Evolutionary conservation across 2,329 filamentous ascomycete genomes (phyloP), one percentile per base, ranked within the genome.

Genomic region (Boeremia lycopersici): DNA sequence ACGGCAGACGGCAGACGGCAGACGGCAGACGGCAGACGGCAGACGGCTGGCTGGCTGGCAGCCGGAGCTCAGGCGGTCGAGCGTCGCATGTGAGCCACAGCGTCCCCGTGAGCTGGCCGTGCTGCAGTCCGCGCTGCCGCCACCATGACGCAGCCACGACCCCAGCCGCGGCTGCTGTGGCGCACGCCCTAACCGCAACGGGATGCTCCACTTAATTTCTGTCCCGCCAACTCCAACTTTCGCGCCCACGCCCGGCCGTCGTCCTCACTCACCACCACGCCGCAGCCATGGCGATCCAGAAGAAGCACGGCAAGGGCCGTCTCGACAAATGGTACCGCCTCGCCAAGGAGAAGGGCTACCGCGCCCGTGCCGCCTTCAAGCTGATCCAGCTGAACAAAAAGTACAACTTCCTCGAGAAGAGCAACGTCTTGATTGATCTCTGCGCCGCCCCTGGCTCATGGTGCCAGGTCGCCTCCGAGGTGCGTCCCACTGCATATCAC

Each of bases 291-390:
- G 93, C 91, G 71, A 93, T 98, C 71, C 91, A 98, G 74, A 97
- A 98, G 84, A 98, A 98, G 84, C 90, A 96, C 80, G 93, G 92
- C 79, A 98, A 98, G 81, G 93, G 93, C 77, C 93, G 93, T 85
- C 84, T 97, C 71, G 95, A 99, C 79, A 97, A 98, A 79, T 98
- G 93, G 91, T 99, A 98, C 79, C 93, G 93, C 75, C 87, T 98
- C 70, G 95, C 95, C 59, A 99, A 99, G 78, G 95, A 99, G 76
- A 98, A 97, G 78, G 95, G 95, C 60, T 99, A 97, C 74, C 85
- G 95, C 70, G 93, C 95, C 59, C 86, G 95, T 84, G 93, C 95
- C 67, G 93, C 95, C 52, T 98, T 98, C 84, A 99, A 99, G 80
- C 80, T 99, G 67, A 93, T 99, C 65, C 93, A 99, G 76, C 81